phyloP scores from a whole-genome alignment of 2,329 filamentous ascomycete genomes.

The Xylaria hypoxylon region DNA sequence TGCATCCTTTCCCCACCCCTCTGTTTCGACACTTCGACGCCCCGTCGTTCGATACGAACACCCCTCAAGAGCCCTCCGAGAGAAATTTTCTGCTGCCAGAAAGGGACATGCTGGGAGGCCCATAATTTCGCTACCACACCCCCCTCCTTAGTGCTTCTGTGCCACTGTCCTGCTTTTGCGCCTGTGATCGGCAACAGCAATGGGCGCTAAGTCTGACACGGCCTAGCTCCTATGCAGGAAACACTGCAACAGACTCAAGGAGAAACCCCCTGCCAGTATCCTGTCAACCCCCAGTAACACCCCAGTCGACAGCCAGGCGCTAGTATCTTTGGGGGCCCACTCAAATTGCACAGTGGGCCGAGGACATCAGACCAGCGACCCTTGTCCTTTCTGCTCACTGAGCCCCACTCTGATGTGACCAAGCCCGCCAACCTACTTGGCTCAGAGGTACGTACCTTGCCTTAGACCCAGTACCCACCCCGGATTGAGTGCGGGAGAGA shows the following conservation, averaged over 20 bases:
- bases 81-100: slow-evolving; percentile 38
- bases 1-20: slow-evolving; percentile 36
- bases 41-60: neutral
- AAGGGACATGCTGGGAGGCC: slow-evolving; percentile 28
- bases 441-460: slow-evolving; percentile 40
- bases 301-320: slow-evolving; percentile 32
- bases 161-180: slow-evolving; percentile 35
- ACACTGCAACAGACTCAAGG: slow-evolving; percentile 45
- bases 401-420: slow-evolving; percentile 49
- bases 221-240: slow-evolving; percentile 47
- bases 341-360: slow-evolving; percentile 36
- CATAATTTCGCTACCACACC: slow-evolving; percentile 24
- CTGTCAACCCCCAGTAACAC: slow-evolving; percentile 3
- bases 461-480: slow-evolving; percentile 34
- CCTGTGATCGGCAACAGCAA: slow-evolving; percentile 46
- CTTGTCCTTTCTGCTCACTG: slow-evolving; percentile 44
- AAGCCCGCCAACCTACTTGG: slow-evolving; percentile 30
- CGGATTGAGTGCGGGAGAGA: slow-evolving; percentile 38
- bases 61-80: slow-evolving; percentile 16
- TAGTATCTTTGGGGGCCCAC: slow-evolving; percentile 37
- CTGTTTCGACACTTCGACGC: slow-evolving; percentile 7
- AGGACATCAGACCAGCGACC: slow-evolving; percentile 41
- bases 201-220: slow-evolving; percentile 46
- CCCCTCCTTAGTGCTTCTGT: slow-evolving; percentile 32
- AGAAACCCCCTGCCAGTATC: slow-evolving; percentile 36